These are phyloP conservation scores for Graphiopsis chlorocephala DNA, from an alignment of 2,329 filamentous ascomycete genomes.

Conservation along the genomic window DNA sequence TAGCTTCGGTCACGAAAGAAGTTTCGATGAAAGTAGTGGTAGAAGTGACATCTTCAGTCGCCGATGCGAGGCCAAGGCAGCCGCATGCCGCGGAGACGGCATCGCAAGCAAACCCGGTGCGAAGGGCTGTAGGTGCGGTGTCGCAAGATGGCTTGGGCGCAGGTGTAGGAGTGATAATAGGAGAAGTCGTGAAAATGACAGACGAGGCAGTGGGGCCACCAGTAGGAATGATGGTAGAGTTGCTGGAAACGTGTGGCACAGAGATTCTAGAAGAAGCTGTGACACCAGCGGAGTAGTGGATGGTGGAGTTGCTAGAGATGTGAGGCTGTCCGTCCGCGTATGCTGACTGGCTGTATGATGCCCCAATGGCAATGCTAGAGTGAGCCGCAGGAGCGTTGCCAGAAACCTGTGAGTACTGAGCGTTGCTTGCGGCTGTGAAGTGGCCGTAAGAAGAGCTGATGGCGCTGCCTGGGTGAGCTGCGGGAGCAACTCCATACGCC, in stretches of 20 bases:
- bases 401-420: background rate
- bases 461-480: background rate
- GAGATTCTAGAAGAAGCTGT: background rate
- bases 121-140: background rate
- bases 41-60: background rate
- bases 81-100: background rate
- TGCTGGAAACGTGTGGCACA: background rate
- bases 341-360: background rate
- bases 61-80: background rate
- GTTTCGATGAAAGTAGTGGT: background rate
- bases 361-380: background rate
- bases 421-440: background rate
- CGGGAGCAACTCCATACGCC: background rate
- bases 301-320: background rate
- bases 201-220: background rate
- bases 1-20: background rate
- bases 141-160: conserved; percentile 4
- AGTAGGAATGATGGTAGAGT: background rate
- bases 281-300: background rate
- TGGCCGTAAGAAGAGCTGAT: background rate
- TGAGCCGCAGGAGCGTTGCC: background rate
- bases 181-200: background rate
- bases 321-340: background rate
- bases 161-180: background rate
- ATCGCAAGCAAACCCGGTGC: background rate